phyloP scores from a whole-genome alignment of 2,329 filamentous ascomycete species.

The Phialemoniopsis sp. region DNA sequence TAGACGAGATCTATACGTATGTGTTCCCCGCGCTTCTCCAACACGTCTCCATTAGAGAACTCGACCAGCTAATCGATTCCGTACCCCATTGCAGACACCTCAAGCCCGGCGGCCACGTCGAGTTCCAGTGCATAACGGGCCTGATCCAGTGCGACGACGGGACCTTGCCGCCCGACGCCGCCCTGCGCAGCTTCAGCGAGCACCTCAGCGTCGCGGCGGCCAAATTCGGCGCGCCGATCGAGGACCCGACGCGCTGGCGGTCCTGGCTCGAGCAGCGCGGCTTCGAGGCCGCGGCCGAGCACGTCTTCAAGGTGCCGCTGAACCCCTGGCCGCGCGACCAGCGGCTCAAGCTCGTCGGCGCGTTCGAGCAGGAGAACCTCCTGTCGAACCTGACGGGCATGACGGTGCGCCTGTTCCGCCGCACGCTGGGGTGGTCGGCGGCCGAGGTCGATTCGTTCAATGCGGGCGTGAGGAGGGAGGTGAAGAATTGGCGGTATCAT shows the following conservation, averaged over 20 bases:
- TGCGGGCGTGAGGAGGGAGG: constrained; percentile 10
- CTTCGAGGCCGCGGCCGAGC: constrained; percentile 13
- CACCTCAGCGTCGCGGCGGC: constrained; percentile 5
- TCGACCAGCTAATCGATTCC: too few species aligned
- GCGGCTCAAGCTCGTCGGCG: constrained; percentile 15
- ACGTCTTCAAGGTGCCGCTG: constrained; percentile 7
- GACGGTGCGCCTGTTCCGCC: constrained; percentile 10
- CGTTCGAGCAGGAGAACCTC: constrained; percentile 9
- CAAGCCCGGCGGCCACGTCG: constrained; percentile 15
- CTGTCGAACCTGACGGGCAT: constrained; percentile 11
- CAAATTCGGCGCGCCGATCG: constrained; percentile 8
- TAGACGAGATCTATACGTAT: constrained; percentile 28
- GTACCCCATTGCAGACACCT: too few species aligned
- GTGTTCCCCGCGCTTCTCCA: background rate
- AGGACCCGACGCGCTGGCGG: constrained; percentile 11
- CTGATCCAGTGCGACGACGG: constrained; percentile 12
- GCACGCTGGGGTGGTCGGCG: constrained; percentile 11
- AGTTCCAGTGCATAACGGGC: constrained; percentile 7
- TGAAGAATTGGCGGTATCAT: constrained; percentile 12
- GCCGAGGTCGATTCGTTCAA: constrained; percentile 13
- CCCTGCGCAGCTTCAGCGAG: constrained; percentile 7
- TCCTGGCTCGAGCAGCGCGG: constrained; percentile 12
- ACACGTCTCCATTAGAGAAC: too few species aligned
- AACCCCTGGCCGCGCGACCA: constrained; percentile 15
- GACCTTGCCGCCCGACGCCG: constrained; percentile 3